phyloP scores from a whole-genome alignment of 331 rosid species.

The Rhamnella rubrinervis region DNA sequence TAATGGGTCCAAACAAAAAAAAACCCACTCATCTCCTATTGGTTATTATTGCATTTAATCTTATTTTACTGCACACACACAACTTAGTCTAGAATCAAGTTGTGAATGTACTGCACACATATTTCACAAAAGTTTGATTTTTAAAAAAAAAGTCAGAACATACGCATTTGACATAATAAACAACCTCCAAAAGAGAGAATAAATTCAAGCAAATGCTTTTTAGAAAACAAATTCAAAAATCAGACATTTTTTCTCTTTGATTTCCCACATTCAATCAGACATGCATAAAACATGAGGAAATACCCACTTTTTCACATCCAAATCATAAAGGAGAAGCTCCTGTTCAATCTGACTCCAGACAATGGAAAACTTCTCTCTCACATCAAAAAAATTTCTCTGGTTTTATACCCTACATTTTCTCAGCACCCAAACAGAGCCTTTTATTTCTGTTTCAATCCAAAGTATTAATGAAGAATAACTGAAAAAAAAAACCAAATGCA shows the following conservation, averaged over 20 bases:
- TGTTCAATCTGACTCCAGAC: neutral
- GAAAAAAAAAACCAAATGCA: slow-evolving; percentile 2
- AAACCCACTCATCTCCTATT: neutral
- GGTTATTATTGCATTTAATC: slow-evolving; percentile 1
- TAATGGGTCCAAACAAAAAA: no score
- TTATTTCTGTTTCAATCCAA: neutral
- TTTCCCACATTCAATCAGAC: neutral
- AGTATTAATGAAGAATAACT: neutral
- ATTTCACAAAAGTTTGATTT: no score
- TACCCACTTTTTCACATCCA: slow-evolving; percentile 12
- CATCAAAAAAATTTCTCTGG: neutral
- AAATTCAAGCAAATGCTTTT: neutral
- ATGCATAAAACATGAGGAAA: neutral
- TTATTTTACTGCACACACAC: neutral
- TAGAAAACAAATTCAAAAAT: neutral
- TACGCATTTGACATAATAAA: neutral
- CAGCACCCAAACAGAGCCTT: slow-evolving; percentile 18
- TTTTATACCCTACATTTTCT: slow-evolving; percentile 17
- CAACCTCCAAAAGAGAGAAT: slow-evolving; percentile 8
- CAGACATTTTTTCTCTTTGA: neutral
- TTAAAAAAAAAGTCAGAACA: no score
- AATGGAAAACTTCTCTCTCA: neutral
- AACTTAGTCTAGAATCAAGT: no score
- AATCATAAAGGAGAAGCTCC: neutral
- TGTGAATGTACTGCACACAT: no score